Base-by-base conservation (phyloP, 2,329 filamentous ascomycete species). In the Didymella segeticola region DNA sequence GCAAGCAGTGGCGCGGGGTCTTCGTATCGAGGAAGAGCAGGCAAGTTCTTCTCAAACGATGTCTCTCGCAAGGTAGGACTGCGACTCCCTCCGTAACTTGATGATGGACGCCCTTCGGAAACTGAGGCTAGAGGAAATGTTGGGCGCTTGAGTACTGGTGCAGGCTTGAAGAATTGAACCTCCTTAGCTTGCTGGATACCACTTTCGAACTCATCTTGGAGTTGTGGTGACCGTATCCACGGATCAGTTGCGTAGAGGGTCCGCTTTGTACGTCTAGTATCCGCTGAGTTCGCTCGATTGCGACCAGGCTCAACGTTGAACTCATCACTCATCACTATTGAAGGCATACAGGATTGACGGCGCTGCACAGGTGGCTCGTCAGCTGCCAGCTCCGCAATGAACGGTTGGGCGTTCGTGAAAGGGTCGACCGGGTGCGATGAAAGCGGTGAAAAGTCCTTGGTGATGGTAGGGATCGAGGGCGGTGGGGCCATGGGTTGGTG, bases 391-490 rank as follows among this genome's bases (percentile, higher is more conserved):
- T 53, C 62, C 39, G 53, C 45, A 20, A 63, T 48, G 37, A 60
- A 53, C 10, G 64, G 55, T 12, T 52, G 11, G 19, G 52, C 38
- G 23, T 70, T 64, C 11, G 53, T 48, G 4, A 49, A 34, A 22
- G 60, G 57, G 22, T 67, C 60, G 6, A 73, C 64, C 14, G 72
- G 71, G 57, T 75, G 65, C 14, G 70, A 73, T 22, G 67, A 47
- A 25, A 75, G 60, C 12, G 72, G 72, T 1, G 64, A 67, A 38
- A 74, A 73, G 19, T 62, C 56, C 34, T 37, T 64, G 46, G 60
- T 47, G 34, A 54, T 58, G 34, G 53, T 59, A 19, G 61, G 55
- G 39, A 66, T 51, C 12, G 51, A 51, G 4, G 43, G 60, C 33
- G 38, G 46, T 22, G 47, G 23, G 11, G 51, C 46, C 8, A 33